Conservation (phyloP, 2,329 filamentous ascomycete species). For the Cladorrhinum sp. region DNA sequence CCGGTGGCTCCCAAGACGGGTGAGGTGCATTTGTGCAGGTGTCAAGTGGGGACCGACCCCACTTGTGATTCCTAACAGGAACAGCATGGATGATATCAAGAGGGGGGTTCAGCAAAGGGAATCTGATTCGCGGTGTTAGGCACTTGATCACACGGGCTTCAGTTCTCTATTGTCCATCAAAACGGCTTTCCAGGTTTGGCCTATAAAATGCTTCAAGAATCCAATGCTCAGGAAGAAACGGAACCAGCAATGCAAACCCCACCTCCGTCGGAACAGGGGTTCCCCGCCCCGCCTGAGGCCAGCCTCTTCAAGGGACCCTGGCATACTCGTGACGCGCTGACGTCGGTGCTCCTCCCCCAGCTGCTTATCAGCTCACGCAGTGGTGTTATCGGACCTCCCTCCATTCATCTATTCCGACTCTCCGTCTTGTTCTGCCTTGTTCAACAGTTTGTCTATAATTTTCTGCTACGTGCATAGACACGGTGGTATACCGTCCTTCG, state of each 20-base stretch:
- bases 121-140: too few relatives aligned
- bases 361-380: not conserved
- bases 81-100: too few relatives aligned
- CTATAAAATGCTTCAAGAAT: not conserved
- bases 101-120: too few relatives aligned
- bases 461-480: too few relatives aligned
- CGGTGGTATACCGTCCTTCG: too few relatives aligned
- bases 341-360: not conserved
- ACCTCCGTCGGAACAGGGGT: not conserved
- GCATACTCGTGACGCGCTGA: not conserved
- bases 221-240: not conserved
- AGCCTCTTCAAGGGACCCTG: not conserved
- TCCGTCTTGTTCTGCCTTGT: not conserved
- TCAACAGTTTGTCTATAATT: too few relatives aligned
- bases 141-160: not conserved
- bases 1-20: not conserved
- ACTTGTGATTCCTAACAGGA: not conserved
- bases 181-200: not conserved
- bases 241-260: not conserved
- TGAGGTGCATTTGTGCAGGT: not conserved
- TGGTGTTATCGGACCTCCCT: not conserved
- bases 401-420: not conserved
- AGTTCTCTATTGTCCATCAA: not conserved
- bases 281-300: not conserved
- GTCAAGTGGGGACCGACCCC: not conserved